A percentile compares a stretch with the other conserved stretches of the same genome.
Conservation (phyloP, 768 basidiomycete genomes). For the Russula emetica region DNA sequence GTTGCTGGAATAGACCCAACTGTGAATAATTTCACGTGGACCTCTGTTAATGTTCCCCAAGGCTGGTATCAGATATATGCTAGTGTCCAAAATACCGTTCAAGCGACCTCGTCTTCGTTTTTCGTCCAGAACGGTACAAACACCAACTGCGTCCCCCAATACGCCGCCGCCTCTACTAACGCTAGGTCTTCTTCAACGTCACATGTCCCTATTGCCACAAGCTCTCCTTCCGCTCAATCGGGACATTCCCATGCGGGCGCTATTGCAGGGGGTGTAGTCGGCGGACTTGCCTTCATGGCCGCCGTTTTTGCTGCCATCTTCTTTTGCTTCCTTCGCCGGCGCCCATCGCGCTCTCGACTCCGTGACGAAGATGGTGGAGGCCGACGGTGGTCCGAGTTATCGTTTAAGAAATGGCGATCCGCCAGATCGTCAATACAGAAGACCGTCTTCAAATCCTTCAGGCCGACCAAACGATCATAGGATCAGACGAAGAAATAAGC, state of each 20-base stretch:
- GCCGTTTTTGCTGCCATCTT: conserved; percentile 34
- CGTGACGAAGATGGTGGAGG: neutral
- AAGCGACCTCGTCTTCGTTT: conserved; percentile 34
- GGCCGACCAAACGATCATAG: conserved; percentile 11
- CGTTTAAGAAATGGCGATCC: neutral
- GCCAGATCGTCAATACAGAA: conserved; percentile 5
- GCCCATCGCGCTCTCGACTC: neutral
- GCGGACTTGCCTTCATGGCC: conserved; percentile 41
- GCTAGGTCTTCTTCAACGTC: conserved; percentile 30
- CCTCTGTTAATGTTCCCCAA: conserved; percentile 42
- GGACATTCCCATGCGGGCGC: conserved; percentile 37
- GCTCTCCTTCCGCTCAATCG: conserved; percentile 8
- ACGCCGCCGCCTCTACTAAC: neutral
- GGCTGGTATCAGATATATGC: conserved; percentile 47
- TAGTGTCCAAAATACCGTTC: conserved; percentile 9
- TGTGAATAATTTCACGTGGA: conserved; percentile 39
- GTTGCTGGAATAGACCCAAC: conserved; percentile 34
- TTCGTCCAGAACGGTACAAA: conserved; percentile 39
- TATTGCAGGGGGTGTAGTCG: conserved; percentile 53
- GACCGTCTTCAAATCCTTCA: neutral
- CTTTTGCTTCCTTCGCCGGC: conserved; percentile 19
- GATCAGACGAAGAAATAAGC: conserved; percentile 25
- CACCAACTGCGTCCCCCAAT: conserved; percentile 35
- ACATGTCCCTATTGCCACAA: conserved; percentile 9
- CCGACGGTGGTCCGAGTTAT: conserved; percentile 7